Conservation (phyloP, 768 basidiomycete species). For the Leccinum longicurvipes region DNA sequence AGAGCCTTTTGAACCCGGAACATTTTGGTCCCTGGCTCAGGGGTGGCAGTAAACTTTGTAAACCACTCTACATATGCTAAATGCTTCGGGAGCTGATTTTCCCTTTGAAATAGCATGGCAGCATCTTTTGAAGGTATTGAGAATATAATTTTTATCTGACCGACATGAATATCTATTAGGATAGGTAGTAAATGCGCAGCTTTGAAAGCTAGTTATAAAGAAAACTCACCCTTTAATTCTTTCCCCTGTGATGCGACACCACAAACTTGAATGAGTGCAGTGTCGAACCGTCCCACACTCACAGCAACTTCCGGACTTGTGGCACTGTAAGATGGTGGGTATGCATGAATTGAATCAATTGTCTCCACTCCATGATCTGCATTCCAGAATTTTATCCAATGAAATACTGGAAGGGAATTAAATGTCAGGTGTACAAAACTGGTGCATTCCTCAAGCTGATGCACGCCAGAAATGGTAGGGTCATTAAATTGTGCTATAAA, state of each 20-base stretch:
- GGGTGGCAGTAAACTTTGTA: not conserved
- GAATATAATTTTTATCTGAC: not conserved
- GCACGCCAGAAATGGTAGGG: not conserved
- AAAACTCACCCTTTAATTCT: not conserved
- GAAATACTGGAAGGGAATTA: not conserved
- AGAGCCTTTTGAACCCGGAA: not conserved
- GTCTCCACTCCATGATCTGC: not conserved
- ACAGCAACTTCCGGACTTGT: too few relatives aligned
- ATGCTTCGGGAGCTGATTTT: not conserved
- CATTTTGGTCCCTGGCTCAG: not conserved
- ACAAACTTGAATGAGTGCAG: not conserved
- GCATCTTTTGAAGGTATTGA: not conserved
- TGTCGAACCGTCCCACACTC: not conserved
- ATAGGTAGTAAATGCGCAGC: not conserved
- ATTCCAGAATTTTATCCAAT: not conserved
- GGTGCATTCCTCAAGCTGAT: not conserved
- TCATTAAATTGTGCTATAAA: not conserved
- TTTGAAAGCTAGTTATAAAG: not conserved
- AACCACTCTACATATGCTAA: not conserved
- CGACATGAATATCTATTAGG: not conserved
- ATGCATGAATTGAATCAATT: not conserved
- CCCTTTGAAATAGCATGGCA: not conserved
- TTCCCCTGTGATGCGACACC: not conserved
- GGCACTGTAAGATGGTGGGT: too few relatives aligned
- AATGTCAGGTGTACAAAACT: not conserved